Evolutionary conservation across 345 rosid species (phyloP), one percentile per base, ranked within the genome.

Genomic region (Pugionium dolabratum): DNA sequence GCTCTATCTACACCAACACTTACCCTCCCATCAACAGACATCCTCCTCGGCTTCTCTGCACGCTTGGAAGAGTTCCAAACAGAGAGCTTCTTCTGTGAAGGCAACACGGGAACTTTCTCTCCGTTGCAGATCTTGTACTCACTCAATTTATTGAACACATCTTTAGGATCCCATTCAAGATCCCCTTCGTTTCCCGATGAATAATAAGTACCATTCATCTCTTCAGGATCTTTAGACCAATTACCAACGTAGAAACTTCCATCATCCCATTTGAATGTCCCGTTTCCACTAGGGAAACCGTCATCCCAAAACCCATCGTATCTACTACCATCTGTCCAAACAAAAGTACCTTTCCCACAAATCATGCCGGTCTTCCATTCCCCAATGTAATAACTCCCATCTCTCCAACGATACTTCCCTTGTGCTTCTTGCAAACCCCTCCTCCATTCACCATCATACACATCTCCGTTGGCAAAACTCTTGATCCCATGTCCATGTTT

Each of bases 371-470:
- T 85, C 77, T 75, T 89, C 97, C 95, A 92, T 45, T 87, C 87
- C 0, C 98, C 98, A 30, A 69, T 40, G 45, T 92, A 92, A 64
- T 66, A 58, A 32, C 86, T 81, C 10, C 81, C 83, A 42, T 84
- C 78, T 62, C 69, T 76, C 97, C 97, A 93, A 42, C 78, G 76
- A 59, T 89, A 93, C 66, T 75, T 90, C 9, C 98, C 98, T 2
- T 75, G 80, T 5, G 97, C 83, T 46, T 87, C 98, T 54, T 93
- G 95, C 56, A 81, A 67, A 6, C 96, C 94, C 1, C 86, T 74
- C 4, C 88, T 75, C 98, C 98, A 92, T 59, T 89, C 93, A 1
- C 98, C 98, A 5, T 89, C 98, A 39, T 87, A 92, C 36, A 64
- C 63, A 54, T 93, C 98, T n/a, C 97, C 98, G 30, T 83, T 86